Base-by-base conservation (phyloP, 2,329 filamentous ascomycete species). In the Pseudophaeomoniella oleicola region DNA sequence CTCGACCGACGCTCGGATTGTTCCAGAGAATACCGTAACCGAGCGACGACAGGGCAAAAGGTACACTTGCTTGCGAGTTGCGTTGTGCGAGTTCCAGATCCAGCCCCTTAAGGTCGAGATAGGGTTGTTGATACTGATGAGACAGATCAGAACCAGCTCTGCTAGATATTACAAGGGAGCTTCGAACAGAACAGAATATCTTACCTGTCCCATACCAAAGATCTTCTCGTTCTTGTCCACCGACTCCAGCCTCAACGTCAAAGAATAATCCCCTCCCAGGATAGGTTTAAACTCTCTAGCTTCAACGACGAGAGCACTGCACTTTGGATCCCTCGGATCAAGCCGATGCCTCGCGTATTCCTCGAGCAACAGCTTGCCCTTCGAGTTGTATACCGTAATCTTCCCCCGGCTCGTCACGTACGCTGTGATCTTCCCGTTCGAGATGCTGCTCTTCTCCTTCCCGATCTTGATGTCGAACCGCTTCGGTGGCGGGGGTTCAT, bases 131-230 rank as follows among this genome's bases (percentile, higher is more conserved):
- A 41, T 80, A 79, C 52, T 80, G 75, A n/a, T n/a, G n/a, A n/a
- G n/a, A n/a, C n/a, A n/a, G n/a, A n/a, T n/a, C n/a, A n/a, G n/a
- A n/a, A n/a, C n/a, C n/a, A n/a, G n/a, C n/a, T n/a, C n/a, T n/a
- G n/a, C n/a, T n/a, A n/a, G n/a, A n/a, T n/a, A n/a, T n/a, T n/a
- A n/a, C n/a, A n/a, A n/a, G n/a, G n/a, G n/a, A n/a, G n/a, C n/a
- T n/a, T n/a, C n/a, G n/a, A n/a, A n/a, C n/a, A n/a, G n/a, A n/a
- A n/a, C n/a, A n/a, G n/a, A n/a, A n/a, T n/a, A n/a, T n/a, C n/a
- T n/a, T n/a, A n/a, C n/a, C n/a, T n/a, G n/a, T 0, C 75, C 75
- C 74, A 79, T 79, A 14, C 75, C 75, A 46, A 66, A 80, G n/a
- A 80, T 69, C 47, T 67, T 71, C 50, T 80, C 75, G 13, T 67